phyloP scores from a whole-genome alignment of 768 basidiomycete species.

The Antrodiella citrinella region DNA sequence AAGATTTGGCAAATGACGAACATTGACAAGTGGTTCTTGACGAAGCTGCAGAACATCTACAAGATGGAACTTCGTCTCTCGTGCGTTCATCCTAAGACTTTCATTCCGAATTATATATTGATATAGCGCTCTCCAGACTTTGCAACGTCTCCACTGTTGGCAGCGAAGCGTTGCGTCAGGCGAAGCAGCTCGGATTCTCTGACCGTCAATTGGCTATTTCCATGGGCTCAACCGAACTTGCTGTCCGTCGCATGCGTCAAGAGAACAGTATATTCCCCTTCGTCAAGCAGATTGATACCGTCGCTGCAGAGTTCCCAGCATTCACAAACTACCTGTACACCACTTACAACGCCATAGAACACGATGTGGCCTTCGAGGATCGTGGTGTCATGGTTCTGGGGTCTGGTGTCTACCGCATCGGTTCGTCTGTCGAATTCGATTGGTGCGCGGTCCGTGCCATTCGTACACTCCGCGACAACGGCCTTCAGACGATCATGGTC shows the following conservation, averaged over 20 bases:
- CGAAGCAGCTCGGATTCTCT: conserved; percentile 95
- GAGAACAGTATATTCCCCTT: conserved; percentile 80
- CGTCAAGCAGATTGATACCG: conserved; percentile 98
- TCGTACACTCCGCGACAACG: conserved; percentile 90
- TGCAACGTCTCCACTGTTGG: conserved; percentile 60
- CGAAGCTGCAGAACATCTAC: conserved; percentile 75
- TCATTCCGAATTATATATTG: not conserved
- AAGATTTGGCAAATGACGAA: conserved; percentile 97
- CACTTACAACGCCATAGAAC: conserved; percentile 94
- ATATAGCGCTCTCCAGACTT: conserved; percentile 31
- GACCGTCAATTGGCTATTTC: conserved; percentile 82
- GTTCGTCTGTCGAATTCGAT: conserved; percentile 98
- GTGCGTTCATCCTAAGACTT: conserved; percentile 45
- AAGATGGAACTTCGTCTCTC: conserved; percentile 69
- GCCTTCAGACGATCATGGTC: conserved; percentile 95
- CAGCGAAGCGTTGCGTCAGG: conserved; percentile 55
- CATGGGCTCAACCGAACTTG: conserved; percentile 87
- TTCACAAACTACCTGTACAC: conserved; percentile 99
- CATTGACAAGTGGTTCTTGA: conserved; percentile 98
- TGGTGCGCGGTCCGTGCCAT: conserved; percentile 99
- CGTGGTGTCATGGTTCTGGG: conserved; percentile 95
- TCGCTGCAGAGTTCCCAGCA: conserved; percentile 97
- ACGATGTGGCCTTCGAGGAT: conserved; percentile 85
- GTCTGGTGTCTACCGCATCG: conserved; percentile 97
- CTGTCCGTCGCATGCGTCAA: conserved; percentile 82